A percentile compares a stretch with the other conserved stretches of the same genome.
Conservation (phyloP, 306 rosid genomes). For the Vigna unguiculata region DNA sequence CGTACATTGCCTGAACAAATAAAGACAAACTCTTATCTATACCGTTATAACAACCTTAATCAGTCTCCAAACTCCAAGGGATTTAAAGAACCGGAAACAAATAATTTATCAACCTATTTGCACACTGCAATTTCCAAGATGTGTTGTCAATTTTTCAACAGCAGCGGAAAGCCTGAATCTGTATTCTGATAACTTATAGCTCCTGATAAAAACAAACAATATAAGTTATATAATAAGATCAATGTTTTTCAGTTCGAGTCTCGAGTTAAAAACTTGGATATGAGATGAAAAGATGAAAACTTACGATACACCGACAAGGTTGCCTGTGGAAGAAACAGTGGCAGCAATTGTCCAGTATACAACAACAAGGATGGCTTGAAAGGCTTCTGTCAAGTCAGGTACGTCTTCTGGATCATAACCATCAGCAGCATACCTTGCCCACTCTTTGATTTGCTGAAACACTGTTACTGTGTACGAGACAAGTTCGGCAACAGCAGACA, state of each 20-base stretch:
- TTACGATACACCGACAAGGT: conserved; percentile 46
- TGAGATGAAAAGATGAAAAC: not conserved
- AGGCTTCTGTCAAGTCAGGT: conserved; percentile 40
- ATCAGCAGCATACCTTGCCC: conserved; percentile 41
- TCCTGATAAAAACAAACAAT: conserved; percentile 28
- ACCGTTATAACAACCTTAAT: not conserved
- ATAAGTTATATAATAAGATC: not conserved
- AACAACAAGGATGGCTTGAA: conserved; percentile 41
- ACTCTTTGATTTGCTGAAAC: conserved; percentile 48
- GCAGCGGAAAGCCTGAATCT: not conserved
- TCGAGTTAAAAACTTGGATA: not conserved
- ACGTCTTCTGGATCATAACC: conserved; percentile 46
- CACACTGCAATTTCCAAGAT: not conserved
- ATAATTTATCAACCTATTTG: conserved; percentile 36
- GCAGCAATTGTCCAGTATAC: conserved; percentile 49
- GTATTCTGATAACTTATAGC: conserved; percentile 10
- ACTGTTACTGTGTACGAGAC: conserved; percentile 17
- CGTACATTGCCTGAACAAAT: conserved; percentile 26
- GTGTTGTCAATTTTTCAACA: not conserved
- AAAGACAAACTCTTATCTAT: not conserved
- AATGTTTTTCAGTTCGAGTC: no score
- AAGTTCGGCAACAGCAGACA: not conserved
- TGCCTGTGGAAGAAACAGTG: conserved; percentile 42
- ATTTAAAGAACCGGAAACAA: not conserved
- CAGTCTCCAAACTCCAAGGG: not conserved